phyloP scores from a whole-genome alignment of 495 filamentous ascomycete species.

The Aspergillus biplanus region DNA sequence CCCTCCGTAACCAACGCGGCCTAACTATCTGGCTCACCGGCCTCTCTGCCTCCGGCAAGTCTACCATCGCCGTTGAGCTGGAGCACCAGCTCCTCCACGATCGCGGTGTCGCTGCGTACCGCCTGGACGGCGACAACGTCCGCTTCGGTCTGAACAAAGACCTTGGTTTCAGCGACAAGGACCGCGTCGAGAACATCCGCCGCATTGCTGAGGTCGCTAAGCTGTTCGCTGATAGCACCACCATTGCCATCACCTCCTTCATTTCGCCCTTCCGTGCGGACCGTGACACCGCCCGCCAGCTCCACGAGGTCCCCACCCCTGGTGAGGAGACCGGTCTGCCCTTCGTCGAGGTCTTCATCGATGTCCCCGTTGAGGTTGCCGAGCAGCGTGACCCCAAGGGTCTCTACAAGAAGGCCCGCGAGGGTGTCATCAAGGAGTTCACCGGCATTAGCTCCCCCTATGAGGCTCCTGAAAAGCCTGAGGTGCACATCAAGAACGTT shows the following conservation, averaged over 20 bases:
- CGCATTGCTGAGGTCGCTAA: slow-evolving; percentile 96
- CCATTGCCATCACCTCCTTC: slow-evolving; percentile 90
- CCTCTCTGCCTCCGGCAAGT: slow-evolving; percentile 93
- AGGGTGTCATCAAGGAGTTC: slow-evolving; percentile 94
- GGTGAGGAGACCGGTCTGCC: slow-evolving; percentile 63
- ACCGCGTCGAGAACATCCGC: slow-evolving; percentile 96
- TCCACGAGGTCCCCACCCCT: slow-evolving; percentile 65
- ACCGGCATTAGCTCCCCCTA: slow-evolving; percentile 92
- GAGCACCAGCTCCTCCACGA: slow-evolving; percentile 84
- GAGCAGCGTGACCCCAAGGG: slow-evolving; percentile 96
- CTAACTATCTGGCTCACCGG: slow-evolving; percentile 98
- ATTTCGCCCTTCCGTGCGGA: slow-evolving; percentile 93
- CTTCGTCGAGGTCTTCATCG: slow-evolving; percentile 92
- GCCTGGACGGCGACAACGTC: slow-evolving; percentile 97
- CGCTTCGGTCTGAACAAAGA: slow-evolving; percentile 98
- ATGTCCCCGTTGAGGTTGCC: slow-evolving; percentile 86
- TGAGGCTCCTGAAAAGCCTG: slow-evolving; percentile 82
- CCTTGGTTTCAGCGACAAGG: slow-evolving; percentile 88
- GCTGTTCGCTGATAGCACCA: slow-evolving; percentile 88
- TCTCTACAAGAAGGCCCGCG: slow-evolving; percentile 92
- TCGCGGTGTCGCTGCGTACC: slow-evolving; percentile 82
- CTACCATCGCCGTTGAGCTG: slow-evolving; percentile 91
- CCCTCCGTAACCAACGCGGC: slow-evolving; percentile 79
- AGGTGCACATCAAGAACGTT: slow-evolving; percentile 81
- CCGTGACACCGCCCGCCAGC: slow-evolving; percentile 74